Evolutionary conservation across 768 basidiomycete species (phyloP), one percentile per base, ranked within the genome.

Genomic region (Boletus rufocinnamomeus): DNA sequence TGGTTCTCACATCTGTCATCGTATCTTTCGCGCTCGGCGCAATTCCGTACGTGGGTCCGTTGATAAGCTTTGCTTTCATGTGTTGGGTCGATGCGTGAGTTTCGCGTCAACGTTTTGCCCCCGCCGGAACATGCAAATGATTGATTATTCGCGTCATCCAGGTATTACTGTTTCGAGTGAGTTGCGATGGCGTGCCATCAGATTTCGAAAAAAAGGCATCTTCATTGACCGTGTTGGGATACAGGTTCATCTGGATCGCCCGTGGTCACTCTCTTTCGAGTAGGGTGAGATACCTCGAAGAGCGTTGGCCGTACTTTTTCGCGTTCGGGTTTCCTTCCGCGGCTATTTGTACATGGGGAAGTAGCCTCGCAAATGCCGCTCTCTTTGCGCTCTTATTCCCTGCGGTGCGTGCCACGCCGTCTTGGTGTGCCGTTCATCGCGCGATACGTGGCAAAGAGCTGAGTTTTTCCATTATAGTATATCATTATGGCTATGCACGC

Each of bases 131-230:
- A 56, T 49, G 37, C 50, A 6, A 6, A 34, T 50, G 19, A 50
- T 25, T 63, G 43, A 54, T 43, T n/a, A 6, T 51, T 19, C 49
- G 28, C 47, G n/a, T 27, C 51, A n/a, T 48, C 17, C 46, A 93
- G 91, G 48, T 95, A 93, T 72, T 95, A 95, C 73, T 93, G 88
- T 73, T 95, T 94, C 66, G 93, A 95, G 91, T 93, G 69, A 75
- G 80, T 65, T 23, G 14, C 47, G 34, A 35, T 56, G 11, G 35
- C 47, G 54, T 19, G 58, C 28, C 54, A 49, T 55, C 37, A 38
- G 52, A 50, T 43, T 45, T 38, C 52, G 17, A 44, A 25, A 9
- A 27, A 37, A 28, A 25, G 43, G 49, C 16, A 44, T 19, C 30
- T 41, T 60, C 44, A 44, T 62, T 69, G 63, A 64, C 63, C 62